A percentile compares a stretch with the other conserved stretches of the same genome.
Conservation (phyloP, 2,329 filamentous ascomycete genomes). For the Nemania sp. region DNA sequence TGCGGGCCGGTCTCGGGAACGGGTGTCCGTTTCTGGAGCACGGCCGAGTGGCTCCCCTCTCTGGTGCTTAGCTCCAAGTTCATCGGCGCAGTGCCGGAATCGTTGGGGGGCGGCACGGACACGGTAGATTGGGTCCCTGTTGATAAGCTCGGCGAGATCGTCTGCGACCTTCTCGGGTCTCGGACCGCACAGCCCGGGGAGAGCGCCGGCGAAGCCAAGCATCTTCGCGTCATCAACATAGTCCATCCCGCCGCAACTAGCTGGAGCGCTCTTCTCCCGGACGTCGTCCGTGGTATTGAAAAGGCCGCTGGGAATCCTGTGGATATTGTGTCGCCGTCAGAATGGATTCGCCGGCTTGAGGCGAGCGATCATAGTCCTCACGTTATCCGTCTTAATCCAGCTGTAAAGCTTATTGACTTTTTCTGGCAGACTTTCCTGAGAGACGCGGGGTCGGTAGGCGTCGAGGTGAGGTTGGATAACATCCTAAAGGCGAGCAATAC, state of each 20-base stretch:
- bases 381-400: neutral
- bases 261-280: neutral
- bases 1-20: conserved; percentile 27
- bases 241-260: neutral
- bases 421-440: too few species aligned
- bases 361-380: neutral
- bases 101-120: conserved; percentile 8
- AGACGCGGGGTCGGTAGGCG: too few species aligned
- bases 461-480: neutral
- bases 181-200: too few species aligned
- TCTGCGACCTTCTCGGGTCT: neutral
- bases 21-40: conserved; percentile 28
- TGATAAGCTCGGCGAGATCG: conserved; percentile 28
- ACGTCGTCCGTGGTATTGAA: neutral
- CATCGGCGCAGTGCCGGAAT: conserved; percentile 21
- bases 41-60: conserved; percentile 30
- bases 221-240: conserved; percentile 4
- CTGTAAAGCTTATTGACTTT: conserved; percentile 5
- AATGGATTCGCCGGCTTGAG: conserved; percentile 1
- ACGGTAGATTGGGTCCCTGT: conserved; percentile 31
- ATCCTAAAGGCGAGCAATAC: neutral
- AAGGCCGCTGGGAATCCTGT: neutral
- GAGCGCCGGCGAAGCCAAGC: too few species aligned
- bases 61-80: conserved; percentile 33
- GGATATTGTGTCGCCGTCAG: neutral